phyloP scores from a whole-genome alignment of 1,139 yeast species.

The Lodderomyces elongisporus region DNA sequence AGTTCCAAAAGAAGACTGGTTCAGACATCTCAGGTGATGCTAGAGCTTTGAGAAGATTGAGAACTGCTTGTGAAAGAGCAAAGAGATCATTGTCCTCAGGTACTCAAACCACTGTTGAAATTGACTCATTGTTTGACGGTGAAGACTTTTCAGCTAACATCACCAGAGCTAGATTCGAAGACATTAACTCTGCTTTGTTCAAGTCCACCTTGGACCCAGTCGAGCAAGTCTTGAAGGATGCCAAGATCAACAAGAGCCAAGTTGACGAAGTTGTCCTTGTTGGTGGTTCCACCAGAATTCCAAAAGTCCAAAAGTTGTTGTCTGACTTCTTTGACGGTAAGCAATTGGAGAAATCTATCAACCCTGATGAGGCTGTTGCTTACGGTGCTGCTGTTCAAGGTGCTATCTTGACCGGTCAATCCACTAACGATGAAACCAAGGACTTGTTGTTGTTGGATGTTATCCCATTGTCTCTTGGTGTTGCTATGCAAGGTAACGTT shows the following conservation, averaged over 20 bases:
- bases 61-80: conserved; percentile 99
- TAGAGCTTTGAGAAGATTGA: conserved; percentile 96
- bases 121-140: conserved; percentile 95
- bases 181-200: conserved; percentile 91
- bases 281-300: conserved; percentile 99
- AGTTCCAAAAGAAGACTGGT: conserved; percentile 96
- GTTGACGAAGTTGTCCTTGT: conserved; percentile 96
- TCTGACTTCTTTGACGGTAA: conserved; percentile 98
- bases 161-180: conserved; percentile 99
- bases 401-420: conserved; percentile 97
- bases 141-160: conserved; percentile 93
- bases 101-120: conserved; percentile 94
- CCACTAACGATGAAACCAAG: conserved; percentile 95
- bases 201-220: conserved; percentile 96
- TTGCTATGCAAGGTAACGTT: conserved; percentile 99
- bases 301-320: conserved; percentile 95
- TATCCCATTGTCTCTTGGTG: conserved; percentile 98
- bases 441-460: conserved; percentile 97
- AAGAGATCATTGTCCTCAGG: conserved; percentile 98
- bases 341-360: conserved; percentile 91
- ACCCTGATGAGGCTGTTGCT: conserved; percentile 99
- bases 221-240: conserved; percentile 95
- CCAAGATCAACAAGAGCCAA: conserved; percentile 82
- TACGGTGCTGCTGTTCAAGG: conserved; percentile 99
- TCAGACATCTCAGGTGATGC: conserved; percentile 86